phyloP scores from a whole-genome alignment of 495 filamentous ascomycete genomes.

The Penicillium turbatum region DNA sequence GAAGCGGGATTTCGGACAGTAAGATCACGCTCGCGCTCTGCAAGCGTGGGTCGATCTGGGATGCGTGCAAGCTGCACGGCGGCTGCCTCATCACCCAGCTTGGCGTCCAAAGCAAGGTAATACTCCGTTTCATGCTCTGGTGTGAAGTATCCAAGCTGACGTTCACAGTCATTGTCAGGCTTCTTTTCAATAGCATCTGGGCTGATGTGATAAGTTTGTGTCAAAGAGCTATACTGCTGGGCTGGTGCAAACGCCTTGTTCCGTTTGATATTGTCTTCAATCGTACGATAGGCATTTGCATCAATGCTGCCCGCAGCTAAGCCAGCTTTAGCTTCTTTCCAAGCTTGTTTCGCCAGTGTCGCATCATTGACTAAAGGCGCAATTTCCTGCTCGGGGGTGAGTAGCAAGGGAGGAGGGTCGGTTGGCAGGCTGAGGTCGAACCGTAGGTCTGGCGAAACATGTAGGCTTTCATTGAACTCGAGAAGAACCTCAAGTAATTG shows the following conservation, averaged over 20 bases:
- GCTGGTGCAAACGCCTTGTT: conserved; percentile 38
- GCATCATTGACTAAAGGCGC: conserved; percentile 36
- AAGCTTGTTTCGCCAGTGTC: conserved; percentile 33
- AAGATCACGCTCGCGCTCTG: conserved; percentile 55
- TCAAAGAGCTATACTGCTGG: conserved; percentile 31
- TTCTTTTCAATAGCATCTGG: conserved; percentile 15
- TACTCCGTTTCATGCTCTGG: conserved; percentile 79
- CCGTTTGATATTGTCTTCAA: conserved; percentile 39
- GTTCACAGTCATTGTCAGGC: conserved; percentile 15
- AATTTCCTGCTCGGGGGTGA: conserved; percentile 37
- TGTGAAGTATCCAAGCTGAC: conserved; percentile 57
- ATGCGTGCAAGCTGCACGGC: conserved; percentile 31
- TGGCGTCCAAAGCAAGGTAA: conserved; percentile 63
- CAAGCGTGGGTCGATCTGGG: conserved; percentile 37
- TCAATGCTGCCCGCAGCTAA: conserved; percentile 40
- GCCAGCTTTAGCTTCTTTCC: conserved; percentile 45
- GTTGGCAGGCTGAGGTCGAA: conserved; percentile 53
- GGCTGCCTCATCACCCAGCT: conserved; percentile 51
- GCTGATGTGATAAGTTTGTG: conserved; percentile 30
- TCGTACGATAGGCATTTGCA: conserved; percentile 30
- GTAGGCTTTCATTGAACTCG: conserved; percentile 75
- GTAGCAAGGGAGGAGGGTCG: conserved; percentile 35
- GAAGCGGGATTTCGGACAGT: conserved; percentile 73
- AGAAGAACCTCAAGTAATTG: conserved; percentile 79
- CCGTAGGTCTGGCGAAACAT: conserved; percentile 69